These are phyloP conservation scores for Backusella mclennaniae DNA, from an alignment of 192 early-diverging fungal species.

Conservation along the genomic window DNA sequence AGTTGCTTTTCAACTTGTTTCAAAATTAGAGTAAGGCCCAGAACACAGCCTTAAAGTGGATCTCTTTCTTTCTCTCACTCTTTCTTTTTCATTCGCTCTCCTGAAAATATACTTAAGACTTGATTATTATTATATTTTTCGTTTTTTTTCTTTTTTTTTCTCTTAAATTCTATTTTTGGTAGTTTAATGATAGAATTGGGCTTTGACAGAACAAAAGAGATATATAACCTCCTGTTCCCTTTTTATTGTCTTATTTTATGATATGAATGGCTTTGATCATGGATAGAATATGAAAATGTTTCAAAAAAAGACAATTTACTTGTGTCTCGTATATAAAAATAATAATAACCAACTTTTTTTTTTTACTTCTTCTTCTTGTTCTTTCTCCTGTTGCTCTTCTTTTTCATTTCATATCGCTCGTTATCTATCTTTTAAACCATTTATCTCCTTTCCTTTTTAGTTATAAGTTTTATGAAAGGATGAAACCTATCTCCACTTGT, in stretches of 20 bases:
- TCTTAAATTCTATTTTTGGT: not conserved
- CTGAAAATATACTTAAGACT: not conserved
- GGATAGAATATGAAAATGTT: not conserved
- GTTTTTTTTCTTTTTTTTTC: not conserved
- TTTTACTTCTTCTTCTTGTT: not conserved
- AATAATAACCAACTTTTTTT: not conserved
- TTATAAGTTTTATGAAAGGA: not conserved
- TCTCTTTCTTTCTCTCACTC: not conserved
- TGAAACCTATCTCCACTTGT: not conserved
- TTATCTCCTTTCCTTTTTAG: not conserved
- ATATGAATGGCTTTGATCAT: not conserved
- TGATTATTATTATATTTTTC: no score
- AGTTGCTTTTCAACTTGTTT: not conserved
- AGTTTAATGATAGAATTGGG: not conserved
- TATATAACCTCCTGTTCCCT: not conserved
- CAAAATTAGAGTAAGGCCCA: not conserved
- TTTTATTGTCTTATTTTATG: not conserved
- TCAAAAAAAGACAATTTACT: not conserved
- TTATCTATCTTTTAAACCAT: not conserved
- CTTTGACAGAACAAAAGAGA: not conserved
- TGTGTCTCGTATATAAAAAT: not conserved
- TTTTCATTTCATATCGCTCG: not conserved
- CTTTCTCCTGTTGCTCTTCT: not conserved
- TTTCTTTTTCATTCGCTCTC: not conserved
- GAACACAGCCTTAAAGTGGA: slow-evolving; percentile 3